A percentile compares a stretch with the other conserved stretches of the same genome.
Evolutionary conservation across 2,329 filamentous ascomycete genomes (phyloP).

Genomic region (Trichoderma harzianum): DNA sequence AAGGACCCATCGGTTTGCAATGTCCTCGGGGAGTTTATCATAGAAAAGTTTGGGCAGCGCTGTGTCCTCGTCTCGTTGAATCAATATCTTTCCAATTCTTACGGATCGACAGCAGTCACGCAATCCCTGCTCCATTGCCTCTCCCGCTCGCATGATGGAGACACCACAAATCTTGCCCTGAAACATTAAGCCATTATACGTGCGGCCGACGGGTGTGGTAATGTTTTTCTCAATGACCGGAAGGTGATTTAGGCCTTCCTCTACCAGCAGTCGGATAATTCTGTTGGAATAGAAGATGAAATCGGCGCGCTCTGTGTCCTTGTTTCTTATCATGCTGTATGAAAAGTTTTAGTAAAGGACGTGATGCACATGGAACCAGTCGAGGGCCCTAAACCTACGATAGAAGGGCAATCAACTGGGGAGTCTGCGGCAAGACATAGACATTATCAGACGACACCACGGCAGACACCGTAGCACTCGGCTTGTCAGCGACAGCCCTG

Average conservation of each 20-base stretch:
- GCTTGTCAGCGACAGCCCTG: constrained; percentile 71
- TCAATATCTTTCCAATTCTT: constrained; percentile 95
- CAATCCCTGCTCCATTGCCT: constrained; percentile 97
- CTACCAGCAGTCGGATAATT: constrained; percentile 92
- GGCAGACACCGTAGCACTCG: constrained; percentile 83
- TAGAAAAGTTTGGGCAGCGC: constrained; percentile 91
- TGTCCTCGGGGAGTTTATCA: constrained; percentile 94
- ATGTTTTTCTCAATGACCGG: constrained; percentile 86
- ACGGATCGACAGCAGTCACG: constrained; percentile 97
- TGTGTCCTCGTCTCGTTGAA: constrained; percentile 96
- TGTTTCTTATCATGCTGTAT: constrained; percentile 90
- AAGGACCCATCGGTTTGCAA: constrained; percentile 87
- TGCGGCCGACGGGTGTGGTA: constrained; percentile 83
- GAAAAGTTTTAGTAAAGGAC: constrained; percentile 23
- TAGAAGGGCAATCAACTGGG: constrained; percentile 92
- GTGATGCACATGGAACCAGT: background rate
- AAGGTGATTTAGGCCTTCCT: constrained; percentile 95
- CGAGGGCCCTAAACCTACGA: constrained; percentile 64
- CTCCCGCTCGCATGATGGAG: constrained; percentile 95
- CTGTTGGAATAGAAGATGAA: constrained; percentile 99
- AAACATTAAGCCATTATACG: constrained; percentile 89
- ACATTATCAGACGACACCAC: constrained; percentile 81
- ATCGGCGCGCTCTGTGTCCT: constrained; percentile 83
- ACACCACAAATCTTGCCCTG: constrained; percentile 98
- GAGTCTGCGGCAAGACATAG: constrained; percentile 84